Conservation (phyloP, 2,329 filamentous ascomycete species). For the Cladosporium sp. region DNA sequence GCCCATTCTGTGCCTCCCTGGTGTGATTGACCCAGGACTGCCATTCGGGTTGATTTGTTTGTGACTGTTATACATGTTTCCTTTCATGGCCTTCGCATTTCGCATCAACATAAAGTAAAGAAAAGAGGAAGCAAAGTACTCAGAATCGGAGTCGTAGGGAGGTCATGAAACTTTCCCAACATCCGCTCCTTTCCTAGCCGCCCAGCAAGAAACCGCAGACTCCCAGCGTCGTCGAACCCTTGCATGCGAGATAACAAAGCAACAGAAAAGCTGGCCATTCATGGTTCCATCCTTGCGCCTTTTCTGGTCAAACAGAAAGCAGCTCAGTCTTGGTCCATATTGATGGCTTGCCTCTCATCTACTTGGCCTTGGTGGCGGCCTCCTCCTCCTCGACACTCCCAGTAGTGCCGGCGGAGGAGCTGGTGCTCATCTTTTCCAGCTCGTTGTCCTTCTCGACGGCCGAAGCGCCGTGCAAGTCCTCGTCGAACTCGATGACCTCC, state of each 20-base stretch:
- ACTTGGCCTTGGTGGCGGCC: conserved; percentile 28
- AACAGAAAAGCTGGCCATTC: background rate
- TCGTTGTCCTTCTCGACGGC: conserved; percentile 44
- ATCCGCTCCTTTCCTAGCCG: background rate
- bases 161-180: background rate
- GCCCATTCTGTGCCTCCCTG: no score
- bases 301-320: background rate
- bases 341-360: background rate
- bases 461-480: conserved; percentile 68
- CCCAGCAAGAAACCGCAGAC: background rate
- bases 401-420: conserved; percentile 48
- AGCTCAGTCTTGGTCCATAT: background rate
- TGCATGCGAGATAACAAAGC: background rate
- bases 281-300: background rate
- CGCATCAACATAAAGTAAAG: background rate
- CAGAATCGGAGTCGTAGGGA: no score
- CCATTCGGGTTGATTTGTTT: background rate
- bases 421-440: conserved; percentile 48
- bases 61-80: background rate
- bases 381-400: conserved; percentile 58
- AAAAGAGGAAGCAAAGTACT: no score
- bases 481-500: conserved; percentile 76
- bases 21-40: no score
- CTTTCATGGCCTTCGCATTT: background rate
- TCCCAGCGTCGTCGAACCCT: background rate